These are phyloP conservation scores for Fusarium sp. DNA, from an alignment of 2,329 filamentous ascomycete genomes.

Conservation along the genomic window DNA sequence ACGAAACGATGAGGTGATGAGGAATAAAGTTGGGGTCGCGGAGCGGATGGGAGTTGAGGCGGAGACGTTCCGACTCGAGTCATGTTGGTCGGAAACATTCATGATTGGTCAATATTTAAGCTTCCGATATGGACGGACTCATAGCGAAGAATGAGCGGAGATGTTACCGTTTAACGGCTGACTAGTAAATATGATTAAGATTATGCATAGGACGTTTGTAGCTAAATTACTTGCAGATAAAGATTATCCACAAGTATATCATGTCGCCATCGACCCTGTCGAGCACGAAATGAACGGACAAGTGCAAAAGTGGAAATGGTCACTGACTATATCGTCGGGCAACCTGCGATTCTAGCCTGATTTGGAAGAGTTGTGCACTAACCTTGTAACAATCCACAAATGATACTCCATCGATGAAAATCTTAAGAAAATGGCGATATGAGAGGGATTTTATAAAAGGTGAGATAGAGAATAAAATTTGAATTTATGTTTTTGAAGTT, in stretches of 20 bases:
- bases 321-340: slow-evolving; percentile 21
- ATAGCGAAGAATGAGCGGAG: not conserved
- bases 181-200: not conserved
- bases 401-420: slow-evolving; percentile 16
- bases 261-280: slow-evolving; percentile 42
- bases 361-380: slow-evolving; percentile 15
- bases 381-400: slow-evolving; percentile 22
- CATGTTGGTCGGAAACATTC: slow-evolving; percentile 2
- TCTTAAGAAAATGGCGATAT: slow-evolving; percentile 3
- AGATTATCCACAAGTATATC: not conserved
- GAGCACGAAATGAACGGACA: slow-evolving; percentile 35
- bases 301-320: slow-evolving; percentile 22
- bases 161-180: not conserved
- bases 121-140: slow-evolving; percentile 22
- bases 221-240: not conserved
- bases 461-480: not conserved
- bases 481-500: not conserved
- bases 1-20: slow-evolving; percentile 11
- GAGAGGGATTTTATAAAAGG: slow-evolving; percentile 5
- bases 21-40: slow-evolving; percentile 5
- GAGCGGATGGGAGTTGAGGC: slow-evolving; percentile 18
- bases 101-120: slow-evolving; percentile 29
- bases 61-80: slow-evolving; percentile 21
- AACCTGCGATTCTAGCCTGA: slow-evolving; percentile 35
- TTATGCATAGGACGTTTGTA: not conserved